Evolutionary conservation across 2,329 filamentous ascomycete species (phyloP).

Genomic region (Xylariaceae sp.): DNA sequence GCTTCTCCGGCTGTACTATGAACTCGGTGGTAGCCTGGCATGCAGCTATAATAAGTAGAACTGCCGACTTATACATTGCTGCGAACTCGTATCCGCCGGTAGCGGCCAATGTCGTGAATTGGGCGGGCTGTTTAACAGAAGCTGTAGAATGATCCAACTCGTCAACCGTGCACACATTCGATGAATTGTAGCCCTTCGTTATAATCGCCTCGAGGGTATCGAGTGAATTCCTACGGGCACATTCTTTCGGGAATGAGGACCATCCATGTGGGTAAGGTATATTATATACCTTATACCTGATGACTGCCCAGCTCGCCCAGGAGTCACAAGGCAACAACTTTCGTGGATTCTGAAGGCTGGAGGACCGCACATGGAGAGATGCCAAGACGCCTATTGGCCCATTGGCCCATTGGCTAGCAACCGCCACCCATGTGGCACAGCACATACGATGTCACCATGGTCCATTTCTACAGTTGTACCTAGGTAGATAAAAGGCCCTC

Average conservation of each 20-base stretch:
- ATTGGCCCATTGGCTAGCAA: constrained; percentile 3
- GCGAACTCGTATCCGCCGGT: constrained; percentile 3
- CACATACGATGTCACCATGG: no score
- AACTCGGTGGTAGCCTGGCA: not conserved
- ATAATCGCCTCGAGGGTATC: no score
- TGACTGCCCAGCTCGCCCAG: no score
- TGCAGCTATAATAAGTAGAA: not conserved
- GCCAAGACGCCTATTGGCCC: not conserved
- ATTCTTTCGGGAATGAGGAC: not conserved
- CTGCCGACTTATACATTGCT: constrained; percentile 16
- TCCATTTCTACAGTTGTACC: no score
- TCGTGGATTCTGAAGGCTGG: not conserved
- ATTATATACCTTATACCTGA: not conserved
- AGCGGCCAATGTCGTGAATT: no score
- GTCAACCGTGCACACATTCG: no score
- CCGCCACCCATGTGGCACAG: no score
- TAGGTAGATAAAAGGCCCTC: no score
- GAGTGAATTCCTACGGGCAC: no score
- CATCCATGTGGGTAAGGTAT: not conserved
- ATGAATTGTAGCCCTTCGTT: no score
- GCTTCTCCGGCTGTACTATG: constrained; percentile 10
- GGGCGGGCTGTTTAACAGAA: no score
- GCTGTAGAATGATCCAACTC: no score
- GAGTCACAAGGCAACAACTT: constrained; percentile 17
- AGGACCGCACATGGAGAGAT: constrained; percentile 17